Evolutionary conservation across 495 filamentous ascomycete genomes (phyloP).

Genomic region (Coniosporium apollinis): DNA sequence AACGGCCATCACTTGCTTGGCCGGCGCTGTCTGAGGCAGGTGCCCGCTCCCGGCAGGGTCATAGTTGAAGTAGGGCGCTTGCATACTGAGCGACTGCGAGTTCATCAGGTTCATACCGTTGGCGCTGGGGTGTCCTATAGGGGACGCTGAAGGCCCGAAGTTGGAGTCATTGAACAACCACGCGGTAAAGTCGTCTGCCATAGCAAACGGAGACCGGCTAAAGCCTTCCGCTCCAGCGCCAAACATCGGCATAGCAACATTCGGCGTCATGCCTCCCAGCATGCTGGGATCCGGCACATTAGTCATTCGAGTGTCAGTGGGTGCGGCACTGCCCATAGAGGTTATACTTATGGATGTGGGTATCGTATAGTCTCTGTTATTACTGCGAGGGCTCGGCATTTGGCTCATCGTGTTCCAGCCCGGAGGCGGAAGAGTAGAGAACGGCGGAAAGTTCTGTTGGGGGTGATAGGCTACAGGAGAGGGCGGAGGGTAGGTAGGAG

Average conservation of each 20-base stretch:
- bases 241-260: slow-evolving; percentile 67
- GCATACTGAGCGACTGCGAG: slow-evolving; percentile 6
- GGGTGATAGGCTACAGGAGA: slow-evolving; percentile 9
- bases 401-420: slow-evolving; percentile 7
- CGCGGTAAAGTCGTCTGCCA: slow-evolving; percentile 82
- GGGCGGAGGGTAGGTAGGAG: slow-evolving; percentile 7
- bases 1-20: slow-evolving; percentile 75
- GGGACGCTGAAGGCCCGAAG: slow-evolving; percentile 10
- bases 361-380: slow-evolving; percentile 8
- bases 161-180: slow-evolving; percentile 67
- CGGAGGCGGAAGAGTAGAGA: slow-evolving; percentile 13
- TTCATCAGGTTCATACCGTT: slow-evolving; percentile 15
- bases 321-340: slow-evolving; percentile 6
- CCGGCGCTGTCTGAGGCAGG: slow-evolving; percentile 15
- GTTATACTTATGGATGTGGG: slow-evolving; percentile 6
- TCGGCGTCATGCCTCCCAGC: slow-evolving; percentile 48
- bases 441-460: slow-evolving; percentile 12
- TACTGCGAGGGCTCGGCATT: slow-evolving; percentile 1
- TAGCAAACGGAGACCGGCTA: slow-evolving; percentile 71
- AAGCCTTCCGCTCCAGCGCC: slow-evolving; percentile 48
- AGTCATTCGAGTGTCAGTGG: slow-evolving; percentile 20
- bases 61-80: slow-evolving; percentile 19
- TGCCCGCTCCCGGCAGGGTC: slow-evolving; percentile 14
- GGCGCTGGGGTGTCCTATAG: slow-evolving; percentile 8
- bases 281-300: slow-evolving; percentile 22